Evolutionary conservation across 768 basidiomycete genomes (phyloP).

Genomic region (Amanita thiersii): DNA sequence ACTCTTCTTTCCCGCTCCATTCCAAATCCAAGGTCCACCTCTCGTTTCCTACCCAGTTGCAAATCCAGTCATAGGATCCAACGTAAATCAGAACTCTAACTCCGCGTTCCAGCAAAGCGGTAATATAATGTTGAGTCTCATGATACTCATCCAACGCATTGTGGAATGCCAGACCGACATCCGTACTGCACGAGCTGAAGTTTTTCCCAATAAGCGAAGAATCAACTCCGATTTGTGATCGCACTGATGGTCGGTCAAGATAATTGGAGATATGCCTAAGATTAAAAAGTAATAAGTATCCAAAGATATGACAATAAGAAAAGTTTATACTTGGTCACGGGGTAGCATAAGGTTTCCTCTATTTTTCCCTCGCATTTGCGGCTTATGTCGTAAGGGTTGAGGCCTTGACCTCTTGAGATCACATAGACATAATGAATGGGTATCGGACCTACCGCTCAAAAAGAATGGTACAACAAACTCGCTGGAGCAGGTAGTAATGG

Average conservation of each 20-base stretch:
- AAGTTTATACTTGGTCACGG: conserved; percentile 29
- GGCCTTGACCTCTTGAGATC: conserved; percentile 16
- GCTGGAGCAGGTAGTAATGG: conserved; percentile 49
- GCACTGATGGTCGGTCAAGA: conserved; percentile 51
- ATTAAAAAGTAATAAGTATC: neutral
- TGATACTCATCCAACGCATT: conserved; percentile 32
- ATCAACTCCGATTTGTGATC: conserved; percentile 56
- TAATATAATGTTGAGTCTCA: conserved; percentile 25
- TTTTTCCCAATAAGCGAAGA: conserved; percentile 23
- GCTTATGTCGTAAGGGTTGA: conserved; percentile 66
- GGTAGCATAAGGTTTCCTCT: conserved; percentile 47
- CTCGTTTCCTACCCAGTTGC: conserved; percentile 62
- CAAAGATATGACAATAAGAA: neutral
- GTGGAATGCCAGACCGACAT: conserved; percentile 42
- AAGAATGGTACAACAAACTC: conserved; percentile 37
- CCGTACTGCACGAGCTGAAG: conserved; percentile 23
- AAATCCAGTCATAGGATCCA: conserved; percentile 48
- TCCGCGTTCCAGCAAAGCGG: conserved; percentile 35
- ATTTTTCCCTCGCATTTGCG: conserved; percentile 45
- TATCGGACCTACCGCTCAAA: conserved; percentile 26
- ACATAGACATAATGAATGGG: conserved; percentile 2
- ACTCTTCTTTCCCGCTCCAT: conserved; percentile 50
- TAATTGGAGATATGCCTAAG: conserved; percentile 44
- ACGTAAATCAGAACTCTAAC: conserved; percentile 47
- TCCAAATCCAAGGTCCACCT: conserved; percentile 49